Evolutionary conservation across 2,329 filamentous ascomycete species (phyloP).

Genomic region (Neonectria neomacrospora): DNA sequence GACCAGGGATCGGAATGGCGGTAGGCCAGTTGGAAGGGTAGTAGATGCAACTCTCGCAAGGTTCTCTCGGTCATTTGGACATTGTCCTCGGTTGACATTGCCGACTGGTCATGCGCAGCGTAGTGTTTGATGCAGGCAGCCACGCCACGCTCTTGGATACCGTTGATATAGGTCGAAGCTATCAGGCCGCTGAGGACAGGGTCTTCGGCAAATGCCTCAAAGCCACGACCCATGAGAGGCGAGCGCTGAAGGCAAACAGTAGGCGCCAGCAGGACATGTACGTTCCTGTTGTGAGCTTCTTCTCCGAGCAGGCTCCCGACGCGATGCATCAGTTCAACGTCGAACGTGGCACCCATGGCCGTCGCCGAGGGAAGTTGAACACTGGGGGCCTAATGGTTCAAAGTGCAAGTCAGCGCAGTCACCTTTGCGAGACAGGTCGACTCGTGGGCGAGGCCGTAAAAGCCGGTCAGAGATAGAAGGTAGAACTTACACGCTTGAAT

Average conservation of each 20-base stretch:
- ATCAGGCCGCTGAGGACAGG: constrained; percentile 52
- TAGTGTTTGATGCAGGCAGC: constrained; percentile 55
- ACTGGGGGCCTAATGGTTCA: neutral
- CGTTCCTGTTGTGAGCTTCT: constrained; percentile 65
- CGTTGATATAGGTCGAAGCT: constrained; percentile 46
- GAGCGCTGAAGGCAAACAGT: constrained; percentile 53
- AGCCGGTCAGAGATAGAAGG: no score
- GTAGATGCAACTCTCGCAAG: constrained; percentile 37
- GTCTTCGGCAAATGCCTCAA: constrained; percentile 55
- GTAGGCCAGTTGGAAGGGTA: constrained; percentile 52
- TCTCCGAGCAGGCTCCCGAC: constrained; percentile 67
- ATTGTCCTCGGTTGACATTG: constrained; percentile 31
- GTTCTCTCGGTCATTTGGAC: constrained; percentile 24
- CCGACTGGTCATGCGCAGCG: constrained; percentile 51
- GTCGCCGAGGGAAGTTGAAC: constrained; percentile 37
- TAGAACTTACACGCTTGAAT: constrained; percentile 23
- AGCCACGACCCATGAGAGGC: constrained; percentile 53
- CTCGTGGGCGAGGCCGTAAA: no score
- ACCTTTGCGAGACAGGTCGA: no score
- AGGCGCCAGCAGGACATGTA: constrained; percentile 66
- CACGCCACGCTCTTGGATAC: constrained; percentile 51
- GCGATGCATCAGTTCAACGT: constrained; percentile 63
- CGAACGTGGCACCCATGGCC: constrained; percentile 69
- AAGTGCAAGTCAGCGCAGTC: no score
- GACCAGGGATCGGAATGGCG: constrained; percentile 50